A percentile compares a stretch with the other conserved stretches of the same genome.
phyloP scores from a whole-genome alignment of 2,329 filamentous ascomycete genomes.

The Aspergillus sp. region DNA sequence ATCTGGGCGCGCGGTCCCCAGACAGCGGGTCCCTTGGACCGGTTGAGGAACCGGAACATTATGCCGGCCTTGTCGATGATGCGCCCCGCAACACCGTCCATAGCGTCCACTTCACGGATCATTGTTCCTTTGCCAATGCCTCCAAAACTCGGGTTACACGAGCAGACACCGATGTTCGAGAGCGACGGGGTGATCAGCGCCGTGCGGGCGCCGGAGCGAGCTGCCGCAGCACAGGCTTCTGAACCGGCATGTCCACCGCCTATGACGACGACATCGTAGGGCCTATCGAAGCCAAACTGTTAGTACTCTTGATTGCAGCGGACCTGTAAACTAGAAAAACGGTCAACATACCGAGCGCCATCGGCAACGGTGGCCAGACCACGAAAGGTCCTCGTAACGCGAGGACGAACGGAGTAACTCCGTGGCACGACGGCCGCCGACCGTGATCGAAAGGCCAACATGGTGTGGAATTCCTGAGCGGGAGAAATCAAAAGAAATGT shows the following conservation, averaged over 20 bases:
- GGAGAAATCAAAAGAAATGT: not conserved
- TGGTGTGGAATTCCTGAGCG: not conserved
- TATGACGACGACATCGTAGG: conserved; percentile 91
- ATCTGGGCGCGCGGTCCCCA: conserved; percentile 98
- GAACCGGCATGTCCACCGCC: conserved; percentile 94
- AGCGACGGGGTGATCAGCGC: conserved; percentile 85
- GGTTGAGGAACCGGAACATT: conserved; percentile 89
- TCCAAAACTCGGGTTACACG: conserved; percentile 94
- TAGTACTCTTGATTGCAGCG: not conserved
- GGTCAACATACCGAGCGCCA: conserved; percentile 32
- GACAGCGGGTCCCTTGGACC: conserved; percentile 87
- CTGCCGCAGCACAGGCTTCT: conserved; percentile 88
- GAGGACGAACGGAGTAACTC: conserved; percentile 23
- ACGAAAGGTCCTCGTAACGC: conserved; percentile 23
- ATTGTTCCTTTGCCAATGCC: conserved; percentile 99
- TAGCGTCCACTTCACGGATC: conserved; percentile 88
- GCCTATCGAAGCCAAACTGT: conserved; percentile 44
- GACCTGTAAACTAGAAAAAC: not conserved
- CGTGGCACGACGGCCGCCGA: conserved; percentile 29
- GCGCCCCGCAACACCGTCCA: conserved; percentile 84
- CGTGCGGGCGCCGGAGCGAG: conserved; percentile 82
- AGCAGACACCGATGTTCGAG: conserved; percentile 90
- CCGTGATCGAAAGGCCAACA: conserved; percentile 38
- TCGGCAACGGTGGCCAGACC: conserved; percentile 42
- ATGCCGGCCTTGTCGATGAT: conserved; percentile 92